phyloP scores from a whole-genome alignment of 2,329 filamentous ascomycete genomes.

The Paracoccidioides brasiliensis region DNA sequence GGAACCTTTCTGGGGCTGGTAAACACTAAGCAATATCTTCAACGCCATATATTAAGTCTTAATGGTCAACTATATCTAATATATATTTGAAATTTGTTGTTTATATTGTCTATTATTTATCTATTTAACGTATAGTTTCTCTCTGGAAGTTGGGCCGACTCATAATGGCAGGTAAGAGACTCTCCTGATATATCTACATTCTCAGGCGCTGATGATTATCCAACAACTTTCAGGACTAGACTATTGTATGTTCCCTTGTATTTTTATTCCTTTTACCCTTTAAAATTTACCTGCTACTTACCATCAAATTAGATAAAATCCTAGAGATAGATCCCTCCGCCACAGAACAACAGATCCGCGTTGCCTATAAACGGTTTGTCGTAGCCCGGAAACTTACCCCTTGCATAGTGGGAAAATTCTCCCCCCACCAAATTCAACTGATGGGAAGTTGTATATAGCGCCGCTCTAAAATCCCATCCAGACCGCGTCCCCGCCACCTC shows the following conservation, averaged over 20 bases:
- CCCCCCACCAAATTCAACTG: not conserved
- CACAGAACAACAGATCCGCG: conserved; percentile 69
- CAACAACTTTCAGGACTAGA: conserved; percentile 36
- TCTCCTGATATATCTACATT: too few species aligned
- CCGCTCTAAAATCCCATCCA: conserved; percentile 82
- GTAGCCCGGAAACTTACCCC: not conserved
- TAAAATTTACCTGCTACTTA: not conserved
- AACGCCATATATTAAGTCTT: too few species aligned
- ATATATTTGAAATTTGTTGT: too few species aligned
- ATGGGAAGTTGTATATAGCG: conserved; percentile 35
- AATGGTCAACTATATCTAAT: too few species aligned
- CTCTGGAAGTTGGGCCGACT: too few species aligned
- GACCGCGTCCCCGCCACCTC: conserved; percentile 77
- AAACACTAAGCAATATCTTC: too few species aligned
- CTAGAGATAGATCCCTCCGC: conserved; percentile 63
- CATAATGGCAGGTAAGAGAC: not conserved
- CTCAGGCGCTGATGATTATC: not conserved
- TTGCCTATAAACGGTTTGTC: conserved; percentile 76
- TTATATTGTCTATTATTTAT: too few species aligned
- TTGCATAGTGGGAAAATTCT: conserved; percentile 6
- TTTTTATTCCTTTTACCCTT: not conserved
- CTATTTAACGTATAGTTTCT: too few species aligned
- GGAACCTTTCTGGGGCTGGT: too few species aligned
- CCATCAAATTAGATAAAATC: conserved; percentile 46
- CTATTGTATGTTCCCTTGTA: conserved; percentile 40